These are phyloP conservation scores for Vanrija sp. DNA, from an alignment of 1,284 basidiomycete species.

Conservation along the genomic window DNA sequence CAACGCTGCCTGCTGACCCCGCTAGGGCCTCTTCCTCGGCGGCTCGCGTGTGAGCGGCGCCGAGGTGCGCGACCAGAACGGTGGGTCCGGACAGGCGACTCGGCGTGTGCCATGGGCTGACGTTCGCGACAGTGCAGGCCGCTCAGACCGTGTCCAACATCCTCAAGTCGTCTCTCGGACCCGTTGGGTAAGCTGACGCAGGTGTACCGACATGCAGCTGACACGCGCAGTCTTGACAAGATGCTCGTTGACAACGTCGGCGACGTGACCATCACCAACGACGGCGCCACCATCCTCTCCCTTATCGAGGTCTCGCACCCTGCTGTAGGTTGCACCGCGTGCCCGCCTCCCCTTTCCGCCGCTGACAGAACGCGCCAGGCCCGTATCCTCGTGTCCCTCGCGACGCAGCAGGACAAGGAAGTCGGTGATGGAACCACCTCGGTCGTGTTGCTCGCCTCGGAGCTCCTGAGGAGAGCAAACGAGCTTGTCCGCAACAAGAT, in stretches of 20 bases:
- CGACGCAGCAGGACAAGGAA: constrained; percentile 99
- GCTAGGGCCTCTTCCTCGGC: constrained; percentile 77
- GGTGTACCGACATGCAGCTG: too few relatives aligned
- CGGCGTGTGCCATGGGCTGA: not conserved
- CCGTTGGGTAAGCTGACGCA: constrained; percentile 63
- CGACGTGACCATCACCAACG: constrained; percentile 99
- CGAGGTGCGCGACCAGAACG: constrained; percentile 95
- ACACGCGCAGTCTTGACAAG: constrained; percentile 67
- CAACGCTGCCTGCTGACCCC: constrained; percentile 11
- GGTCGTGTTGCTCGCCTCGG: constrained; percentile 95
- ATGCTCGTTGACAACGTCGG: constrained; percentile 99
- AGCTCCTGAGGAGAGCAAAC: constrained; percentile 90
- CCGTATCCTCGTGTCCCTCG: constrained; percentile 94
- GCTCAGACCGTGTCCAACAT: constrained; percentile 97
- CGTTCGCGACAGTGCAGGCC: constrained; percentile 67
- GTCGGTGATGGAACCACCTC: constrained; percentile 99
- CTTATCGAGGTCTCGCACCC: constrained; percentile 90
- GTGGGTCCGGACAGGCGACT: constrained; percentile 51
- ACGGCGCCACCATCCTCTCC: constrained; percentile 95
- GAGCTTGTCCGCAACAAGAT: constrained; percentile 98
- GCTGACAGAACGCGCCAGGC: constrained; percentile 42
- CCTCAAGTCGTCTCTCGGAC: constrained; percentile 93
- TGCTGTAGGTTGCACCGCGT: constrained; percentile 56
- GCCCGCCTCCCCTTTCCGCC: not conserved
- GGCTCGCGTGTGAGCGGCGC: constrained; percentile 91